Conservation (phyloP, 805 yeast genomes). For the Hanseniaspora lachancei region DNA sequence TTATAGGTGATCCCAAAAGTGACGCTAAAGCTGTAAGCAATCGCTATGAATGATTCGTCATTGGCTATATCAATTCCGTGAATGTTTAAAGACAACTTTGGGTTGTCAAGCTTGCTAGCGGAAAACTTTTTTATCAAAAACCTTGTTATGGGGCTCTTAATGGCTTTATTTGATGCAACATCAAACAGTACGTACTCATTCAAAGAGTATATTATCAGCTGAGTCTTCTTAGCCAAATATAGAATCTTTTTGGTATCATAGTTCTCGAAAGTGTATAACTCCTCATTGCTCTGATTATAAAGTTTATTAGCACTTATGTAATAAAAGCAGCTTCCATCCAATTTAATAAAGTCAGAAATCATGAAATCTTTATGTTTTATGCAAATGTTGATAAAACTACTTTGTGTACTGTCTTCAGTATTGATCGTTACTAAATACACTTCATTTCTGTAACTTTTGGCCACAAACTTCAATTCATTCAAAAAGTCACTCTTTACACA, state of each 20-base stretch:
- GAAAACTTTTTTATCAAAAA: slow-evolving; percentile 5
- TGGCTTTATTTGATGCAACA: slow-evolving; percentile 18
- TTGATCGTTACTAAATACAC: slow-evolving; percentile 6
- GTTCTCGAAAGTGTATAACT: slow-evolving; percentile 16
- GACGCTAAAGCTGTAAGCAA: slow-evolving; percentile 21
- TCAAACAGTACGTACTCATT: slow-evolving; percentile 22
- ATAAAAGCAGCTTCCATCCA: not conserved
- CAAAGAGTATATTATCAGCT: slow-evolving; percentile 22
- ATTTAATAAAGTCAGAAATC: slow-evolving; percentile 3
- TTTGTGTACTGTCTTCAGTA: not conserved
- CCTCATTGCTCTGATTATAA: slow-evolving; percentile 15
- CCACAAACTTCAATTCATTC: slow-evolving; percentile 18
- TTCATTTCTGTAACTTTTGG: slow-evolving; percentile 13
- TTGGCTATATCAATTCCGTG: slow-evolving; percentile 23
- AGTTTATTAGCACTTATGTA: slow-evolving; percentile 3
- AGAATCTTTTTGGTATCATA: slow-evolving; percentile 14
- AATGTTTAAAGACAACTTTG: slow-evolving; percentile 17
- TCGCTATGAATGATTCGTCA: slow-evolving; percentile 23
- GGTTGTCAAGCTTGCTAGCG: slow-evolving; percentile 17
- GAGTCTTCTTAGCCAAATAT: slow-evolving; percentile 18
- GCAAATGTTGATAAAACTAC: not conserved
- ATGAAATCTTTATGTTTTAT: not conserved
- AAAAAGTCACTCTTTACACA: not conserved
- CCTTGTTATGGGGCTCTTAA: not conserved
- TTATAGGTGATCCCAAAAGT: slow-evolving; percentile 22